Base-by-base conservation (phyloP, 352 stramenopile species). In the Globisporangium alternatum region DNA sequence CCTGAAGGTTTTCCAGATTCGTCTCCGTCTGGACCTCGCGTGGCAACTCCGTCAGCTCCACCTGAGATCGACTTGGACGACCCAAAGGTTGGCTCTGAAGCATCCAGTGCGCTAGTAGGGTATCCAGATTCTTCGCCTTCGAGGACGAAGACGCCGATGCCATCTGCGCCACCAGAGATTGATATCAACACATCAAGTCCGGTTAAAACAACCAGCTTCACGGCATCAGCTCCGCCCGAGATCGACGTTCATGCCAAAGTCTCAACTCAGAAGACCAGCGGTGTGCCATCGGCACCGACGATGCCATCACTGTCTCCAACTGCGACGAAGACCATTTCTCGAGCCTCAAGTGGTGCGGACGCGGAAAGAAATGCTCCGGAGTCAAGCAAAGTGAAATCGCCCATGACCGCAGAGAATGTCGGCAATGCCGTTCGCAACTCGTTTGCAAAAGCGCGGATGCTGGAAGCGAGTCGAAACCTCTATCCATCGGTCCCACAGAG, bases 261-360 rank as follows among this genome's bases (percentile, higher is more conserved):
- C 22, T 13, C 28, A 6, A 17, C 19, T 30, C 41, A 37, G 19
- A 28, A 28, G 5, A 21, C 21, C n/a, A 45, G 15, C 17, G 41
- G 15, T 41, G 31, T 33, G 9, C 57, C 53, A 13, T 66, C 52
- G 7, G 74, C 72, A 4, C 70, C 74, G 10, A 72, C 68, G 10
- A 75, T 72, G 21, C 74, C 78, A 12, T 87, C 76, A 2, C 37
- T 85, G 28, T 87, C 78, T 17, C 78, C 78, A 49, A 80, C 72
- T 19, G 47, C 52, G 30, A 66, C 74, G 9, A 83, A 87, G 58
- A 80, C 77, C n/a, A 52, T 81, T 25, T 67, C 67, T 39, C 66
- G 70, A 49, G 33, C 68, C 4, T 15, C 13, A 15, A 21, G 2
- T 41, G 12, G 3, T 15, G 4, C 15, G 13, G 22, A 28, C 17